Conservation (phyloP, 2,329 filamentous ascomycete genomes). For the Colletotrichum higginsianum region DNA sequence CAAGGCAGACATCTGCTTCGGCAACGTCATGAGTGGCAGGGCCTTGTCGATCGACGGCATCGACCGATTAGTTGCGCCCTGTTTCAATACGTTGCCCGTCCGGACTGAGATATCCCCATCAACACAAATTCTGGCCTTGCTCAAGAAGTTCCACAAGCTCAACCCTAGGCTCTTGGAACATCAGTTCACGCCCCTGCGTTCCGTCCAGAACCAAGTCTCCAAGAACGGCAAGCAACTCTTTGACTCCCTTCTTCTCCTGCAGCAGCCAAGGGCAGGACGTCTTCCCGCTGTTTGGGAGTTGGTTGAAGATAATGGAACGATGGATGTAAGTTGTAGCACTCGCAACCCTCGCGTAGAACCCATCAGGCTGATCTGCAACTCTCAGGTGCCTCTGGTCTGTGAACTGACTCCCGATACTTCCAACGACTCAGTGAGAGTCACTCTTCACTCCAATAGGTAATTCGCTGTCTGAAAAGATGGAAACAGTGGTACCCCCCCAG, state of each 20-base stretch:
- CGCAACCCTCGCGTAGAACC: too few species aligned
- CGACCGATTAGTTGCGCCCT: slow-evolving; percentile 85
- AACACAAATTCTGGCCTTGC: slow-evolving; percentile 68
- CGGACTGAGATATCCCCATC: slow-evolving; percentile 67
- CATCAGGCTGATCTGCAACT: slow-evolving; percentile 18
- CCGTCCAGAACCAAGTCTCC: slow-evolving; percentile 71
- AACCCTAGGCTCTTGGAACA: slow-evolving; percentile 76
- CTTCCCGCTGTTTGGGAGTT: slow-evolving; percentile 70
- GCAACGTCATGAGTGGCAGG: slow-evolving; percentile 87
- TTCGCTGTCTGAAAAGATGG: slow-evolving; percentile 34
- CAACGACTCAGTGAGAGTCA: slow-evolving; percentile 68
- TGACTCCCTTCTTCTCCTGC: slow-evolving; percentile 85
- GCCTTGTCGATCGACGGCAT: slow-evolving; percentile 76
- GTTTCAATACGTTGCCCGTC: slow-evolving; percentile 90
- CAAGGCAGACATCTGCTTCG: slow-evolving; percentile 83
- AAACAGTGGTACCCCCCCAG: neutral
- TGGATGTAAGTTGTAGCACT: slow-evolving; percentile 71
- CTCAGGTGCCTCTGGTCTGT: slow-evolving; percentile 78
- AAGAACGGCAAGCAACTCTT: slow-evolving; percentile 73
- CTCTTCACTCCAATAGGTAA: slow-evolving; percentile 74
- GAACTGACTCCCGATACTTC: slow-evolving; percentile 75
- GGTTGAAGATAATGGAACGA: slow-evolving; percentile 70
- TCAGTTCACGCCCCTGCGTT: slow-evolving; percentile 82
- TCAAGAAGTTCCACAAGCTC: slow-evolving; percentile 71
- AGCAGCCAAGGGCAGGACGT: slow-evolving; percentile 73